Base-by-base conservation (phyloP, 176 grass and related monocot genomes). In the Tillandsia fasciculata region DNA sequence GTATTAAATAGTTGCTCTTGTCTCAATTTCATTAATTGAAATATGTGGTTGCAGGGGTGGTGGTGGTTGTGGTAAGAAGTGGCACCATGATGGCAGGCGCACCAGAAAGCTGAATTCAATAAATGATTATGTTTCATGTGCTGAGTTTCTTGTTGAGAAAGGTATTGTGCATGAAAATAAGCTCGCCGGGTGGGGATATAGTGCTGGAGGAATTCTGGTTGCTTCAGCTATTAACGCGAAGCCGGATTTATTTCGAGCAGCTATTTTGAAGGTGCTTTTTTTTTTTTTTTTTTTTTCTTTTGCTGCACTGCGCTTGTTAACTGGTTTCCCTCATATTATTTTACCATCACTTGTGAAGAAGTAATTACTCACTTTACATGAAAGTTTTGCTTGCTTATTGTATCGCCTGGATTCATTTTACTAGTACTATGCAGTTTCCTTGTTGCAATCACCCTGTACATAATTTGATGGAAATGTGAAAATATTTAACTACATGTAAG, bases 151-250 rank as follows among this genome's bases (percentile, higher is more conserved):
- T 77, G 79, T 90, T 87, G 71, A 87, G 69, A 89, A 97, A 82
- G 86, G 84, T 76, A 84, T 97, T 65, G 83, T 90, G 49, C 63
- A 92, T 78, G 79, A 87, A 78, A 83, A 90, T 79, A 92, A 80
- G 69, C 89, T 97, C 77, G 86, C 89, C 78, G 89, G 81, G 69
- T 97, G 93, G 89, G 93, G 93, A 82, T 90, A 90, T 74, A 92
- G 93, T 79, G 84, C 86, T 42, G 93, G 93, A 42, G 93, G 89
- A 42, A 89, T 97, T 78, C 74, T 97, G 74, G 83, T 97, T 54
- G 89, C 89, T 74, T 92, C 94, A 2, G 94, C 94, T 72, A 87
- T 97, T 72, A 97, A 97, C 78, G 58, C 42, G 69, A 80, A 70
- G n/a, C 94, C 86, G 73, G 73, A 87, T 78, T 90, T 97, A 80